Conservation (phyloP, 768 basidiomycete species). For the Boletus rubescentipes region DNA sequence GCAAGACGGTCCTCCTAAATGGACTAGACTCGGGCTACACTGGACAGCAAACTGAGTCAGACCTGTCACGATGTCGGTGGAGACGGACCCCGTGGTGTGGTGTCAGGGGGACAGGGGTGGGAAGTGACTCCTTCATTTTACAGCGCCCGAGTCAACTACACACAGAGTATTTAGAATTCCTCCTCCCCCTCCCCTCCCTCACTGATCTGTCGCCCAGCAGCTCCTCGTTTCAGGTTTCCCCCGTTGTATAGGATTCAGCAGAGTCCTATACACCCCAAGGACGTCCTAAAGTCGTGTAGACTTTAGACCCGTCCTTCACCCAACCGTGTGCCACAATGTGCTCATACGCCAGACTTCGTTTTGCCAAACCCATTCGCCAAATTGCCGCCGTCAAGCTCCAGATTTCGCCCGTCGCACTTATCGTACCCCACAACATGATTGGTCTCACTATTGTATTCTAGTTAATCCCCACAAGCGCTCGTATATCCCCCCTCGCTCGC, state of each 20-base stretch:
- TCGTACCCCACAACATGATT: slow-evolving; percentile 29
- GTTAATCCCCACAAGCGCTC: slow-evolving; percentile 27
- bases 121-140: slow-evolving; percentile 37
- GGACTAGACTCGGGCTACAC: too few species aligned
- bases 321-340: slow-evolving; percentile 42
- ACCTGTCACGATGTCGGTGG: not conserved
- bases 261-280: slow-evolving; percentile 30
- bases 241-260: slow-evolving; percentile 25
- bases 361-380: slow-evolving; percentile 22
- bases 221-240: not conserved
- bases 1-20: too few species aligned
- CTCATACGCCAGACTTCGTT: slow-evolving; percentile 25
- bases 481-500: slow-evolving; percentile 4
- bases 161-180: slow-evolving; percentile 23
- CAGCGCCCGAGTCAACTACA: slow-evolving; percentile 27
- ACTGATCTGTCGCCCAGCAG: slow-evolving; percentile 3
- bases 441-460: slow-evolving; percentile 36
- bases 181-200: slow-evolving; percentile 3
- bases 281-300: slow-evolving; percentile 44
- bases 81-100: slow-evolving; percentile 24
- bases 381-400: slow-evolving; percentile 12
- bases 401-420: slow-evolving; percentile 16
- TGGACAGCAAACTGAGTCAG: not conserved
- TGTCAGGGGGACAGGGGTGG: slow-evolving; percentile 24
- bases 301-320: slow-evolving; percentile 33